These are phyloP conservation scores for Pichia heedii DNA, from an alignment of 805 yeast species.

Conservation along the genomic window DNA sequence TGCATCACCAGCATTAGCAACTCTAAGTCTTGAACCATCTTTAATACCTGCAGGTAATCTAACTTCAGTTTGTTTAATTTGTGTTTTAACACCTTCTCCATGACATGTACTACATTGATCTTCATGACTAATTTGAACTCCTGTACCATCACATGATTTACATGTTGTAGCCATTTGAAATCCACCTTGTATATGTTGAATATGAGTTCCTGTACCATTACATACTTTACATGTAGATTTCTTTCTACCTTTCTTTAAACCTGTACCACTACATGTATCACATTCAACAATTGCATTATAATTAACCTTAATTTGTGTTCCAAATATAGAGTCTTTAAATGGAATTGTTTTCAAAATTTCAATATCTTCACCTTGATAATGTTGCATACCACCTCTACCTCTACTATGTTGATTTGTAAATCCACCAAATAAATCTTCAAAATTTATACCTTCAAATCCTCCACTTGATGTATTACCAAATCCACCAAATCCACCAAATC, in stretches of 20 bases:
- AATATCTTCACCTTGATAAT: constrained; percentile 81
- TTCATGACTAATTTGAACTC: constrained; percentile 58
- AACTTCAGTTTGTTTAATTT: constrained; percentile 61
- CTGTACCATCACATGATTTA: constrained; percentile 78
- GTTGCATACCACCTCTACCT: constrained; percentile 44
- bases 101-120: constrained; percentile 77
- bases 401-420: constrained; percentile 21
- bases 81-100: constrained; percentile 78
- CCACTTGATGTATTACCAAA: constrained; percentile 23
- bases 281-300: constrained; percentile 74
- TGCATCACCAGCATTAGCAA: constrained; percentile 84
- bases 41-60: constrained; percentile 84
- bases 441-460: constrained; percentile 26
- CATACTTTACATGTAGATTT: constrained; percentile 78
- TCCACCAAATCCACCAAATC: constrained; percentile 34
- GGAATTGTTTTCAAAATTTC: constrained; percentile 67
- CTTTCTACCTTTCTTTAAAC: constrained; percentile 67
- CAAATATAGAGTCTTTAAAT: constrained; percentile 84
- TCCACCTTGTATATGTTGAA: constrained; percentile 82
- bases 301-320: constrained; percentile 54
- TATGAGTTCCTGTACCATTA: constrained; percentile 87
- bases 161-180: constrained; percentile 97
- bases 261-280: constrained; percentile 73
- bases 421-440: constrained; percentile 54
- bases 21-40: constrained; percentile 78